These are phyloP conservation scores for Coemansia sp. DNA, from an alignment of 192 early-diverging fungal species.

Conservation along the genomic window DNA sequence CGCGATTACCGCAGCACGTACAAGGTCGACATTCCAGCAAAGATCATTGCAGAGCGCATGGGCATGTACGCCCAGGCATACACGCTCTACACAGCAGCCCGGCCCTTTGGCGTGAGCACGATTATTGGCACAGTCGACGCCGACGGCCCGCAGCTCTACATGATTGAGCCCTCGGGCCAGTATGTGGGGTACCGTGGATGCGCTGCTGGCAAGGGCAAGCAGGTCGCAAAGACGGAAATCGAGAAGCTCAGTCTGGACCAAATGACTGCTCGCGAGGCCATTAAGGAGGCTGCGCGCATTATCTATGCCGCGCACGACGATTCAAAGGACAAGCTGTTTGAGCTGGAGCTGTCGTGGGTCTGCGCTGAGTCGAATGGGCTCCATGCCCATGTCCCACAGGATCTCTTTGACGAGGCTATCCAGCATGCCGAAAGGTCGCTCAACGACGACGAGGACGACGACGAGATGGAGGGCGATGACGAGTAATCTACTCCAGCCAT, in stretches of 20 bases:
- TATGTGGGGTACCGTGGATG: slow-evolving; percentile 97
- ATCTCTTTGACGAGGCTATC: slow-evolving; percentile 82
- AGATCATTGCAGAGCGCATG: slow-evolving; percentile 92
- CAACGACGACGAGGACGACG: slow-evolving; percentile 46
- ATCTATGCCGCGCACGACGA: slow-evolving; percentile 96
- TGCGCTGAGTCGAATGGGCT: slow-evolving; percentile 76
- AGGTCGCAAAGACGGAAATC: slow-evolving; percentile 98
- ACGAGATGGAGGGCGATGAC: slow-evolving; percentile 48
- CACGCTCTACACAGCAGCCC: slow-evolving; percentile 93
- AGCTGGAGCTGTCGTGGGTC: slow-evolving; percentile 97
- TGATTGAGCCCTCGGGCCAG: slow-evolving; percentile 97
- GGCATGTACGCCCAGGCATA: slow-evolving; percentile 96
- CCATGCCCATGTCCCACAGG: slow-evolving; percentile 88
- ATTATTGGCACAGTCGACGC: slow-evolving; percentile 82
- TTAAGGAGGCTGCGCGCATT: slow-evolving; percentile 93
- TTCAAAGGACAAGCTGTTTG: slow-evolving; percentile 98
- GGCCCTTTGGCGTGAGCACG: slow-evolving; percentile 90
- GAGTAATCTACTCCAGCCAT: slow-evolving; percentile 5
- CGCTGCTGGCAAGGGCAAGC: slow-evolving; percentile 96
- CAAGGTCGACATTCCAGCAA: slow-evolving; percentile 79
- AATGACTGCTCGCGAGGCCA: slow-evolving; percentile 77
- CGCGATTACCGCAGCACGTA: slow-evolving; percentile 87
- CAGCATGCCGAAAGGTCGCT: slow-evolving; percentile 45
- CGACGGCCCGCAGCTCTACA: slow-evolving; percentile 86
- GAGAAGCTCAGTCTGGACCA: slow-evolving; percentile 92